Conservation (phyloP, 2,329 filamentous ascomycete genomes). For the Xylariaceae sp. region DNA sequence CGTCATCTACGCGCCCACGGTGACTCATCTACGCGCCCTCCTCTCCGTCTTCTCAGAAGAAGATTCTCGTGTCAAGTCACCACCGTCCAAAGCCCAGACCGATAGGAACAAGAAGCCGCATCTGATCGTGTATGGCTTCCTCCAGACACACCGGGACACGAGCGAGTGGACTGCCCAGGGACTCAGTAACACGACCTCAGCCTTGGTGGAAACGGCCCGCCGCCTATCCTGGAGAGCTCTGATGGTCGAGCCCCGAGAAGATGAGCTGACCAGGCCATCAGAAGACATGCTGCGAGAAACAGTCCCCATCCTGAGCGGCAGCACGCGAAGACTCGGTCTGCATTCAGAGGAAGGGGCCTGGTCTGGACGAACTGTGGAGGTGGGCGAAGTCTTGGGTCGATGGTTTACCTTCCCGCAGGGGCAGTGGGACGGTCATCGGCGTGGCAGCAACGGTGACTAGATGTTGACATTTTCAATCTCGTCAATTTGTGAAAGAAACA, state of each 20-base stretch:
- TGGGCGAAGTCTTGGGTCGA: slow-evolving; percentile 53
- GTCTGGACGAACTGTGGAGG: slow-evolving; percentile 53
- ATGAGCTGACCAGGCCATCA: slow-evolving; percentile 18
- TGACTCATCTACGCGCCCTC: slow-evolving; percentile 72
- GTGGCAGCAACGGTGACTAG: slow-evolving; percentile 4
- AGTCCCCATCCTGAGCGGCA: slow-evolving; percentile 59
- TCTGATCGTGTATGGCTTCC: slow-evolving; percentile 59
- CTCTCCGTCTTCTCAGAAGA: slow-evolving; percentile 51
- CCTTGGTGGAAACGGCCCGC: slow-evolving; percentile 55
- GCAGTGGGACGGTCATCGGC: slow-evolving; percentile 30
- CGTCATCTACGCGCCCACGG: slow-evolving; percentile 66
- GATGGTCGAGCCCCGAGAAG: slow-evolving; percentile 42
- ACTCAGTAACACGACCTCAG: slow-evolving; percentile 56
- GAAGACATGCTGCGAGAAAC: slow-evolving; percentile 43
- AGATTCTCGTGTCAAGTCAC: slow-evolving; percentile 36
- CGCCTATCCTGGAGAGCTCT: slow-evolving; percentile 41
- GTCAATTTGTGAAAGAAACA: background rate
- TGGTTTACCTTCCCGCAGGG: slow-evolving; percentile 57
- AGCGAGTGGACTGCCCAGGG: slow-evolving; percentile 74
- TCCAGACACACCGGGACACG: slow-evolving; percentile 61
- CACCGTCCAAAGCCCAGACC: slow-evolving; percentile 27
- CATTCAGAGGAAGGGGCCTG: slow-evolving; percentile 47
- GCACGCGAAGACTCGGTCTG: slow-evolving; percentile 39
- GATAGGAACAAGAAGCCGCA: slow-evolving; percentile 32
- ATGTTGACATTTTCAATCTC: background rate